phyloP scores from a whole-genome alignment of 2,329 filamentous ascomycete genomes.

The Pezicula radicicola region DNA sequence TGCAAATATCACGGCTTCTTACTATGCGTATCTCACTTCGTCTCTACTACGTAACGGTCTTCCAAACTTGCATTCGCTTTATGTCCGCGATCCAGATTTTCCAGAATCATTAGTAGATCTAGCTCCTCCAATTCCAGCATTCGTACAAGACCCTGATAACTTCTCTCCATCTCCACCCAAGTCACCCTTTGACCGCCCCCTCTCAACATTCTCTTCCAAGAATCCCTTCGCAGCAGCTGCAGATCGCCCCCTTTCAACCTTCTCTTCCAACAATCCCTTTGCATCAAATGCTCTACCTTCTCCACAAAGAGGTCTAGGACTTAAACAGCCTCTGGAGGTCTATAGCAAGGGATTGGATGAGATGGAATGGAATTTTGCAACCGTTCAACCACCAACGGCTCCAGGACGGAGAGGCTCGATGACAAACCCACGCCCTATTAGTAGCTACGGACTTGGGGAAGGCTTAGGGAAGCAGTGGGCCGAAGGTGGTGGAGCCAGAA shows the following conservation, averaged over 20 bases:
- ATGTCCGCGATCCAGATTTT: constrained; percentile 82
- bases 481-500: constrained; percentile 49
- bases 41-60: constrained; percentile 76
- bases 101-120: constrained; percentile 71
- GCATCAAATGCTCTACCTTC: constrained; percentile 9
- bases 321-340: constrained; percentile 57
- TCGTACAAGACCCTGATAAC: constrained; percentile 35
- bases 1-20: constrained; percentile 51
- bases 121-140: constrained; percentile 58
- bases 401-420: constrained; percentile 32
- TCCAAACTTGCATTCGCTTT: constrained; percentile 71
- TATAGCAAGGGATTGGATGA: constrained; percentile 67
- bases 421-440: constrained; percentile 39
- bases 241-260: constrained; percentile 11
- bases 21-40: constrained; percentile 84
- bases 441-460: constrained; percentile 37
- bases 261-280: constrained; percentile 31
- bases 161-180: neutral
- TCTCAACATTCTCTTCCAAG: constrained; percentile 1
- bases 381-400: constrained; percentile 46
- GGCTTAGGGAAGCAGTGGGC: constrained; percentile 39
- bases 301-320: constrained; percentile 26
- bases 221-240: constrained; percentile 11
- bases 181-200: constrained; percentile 12
- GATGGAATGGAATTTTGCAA: constrained; percentile 65